Evolutionary conservation across 371 early-diverging fungal genomes (phyloP).

Genomic region (Mortierella polycephala): DNA sequence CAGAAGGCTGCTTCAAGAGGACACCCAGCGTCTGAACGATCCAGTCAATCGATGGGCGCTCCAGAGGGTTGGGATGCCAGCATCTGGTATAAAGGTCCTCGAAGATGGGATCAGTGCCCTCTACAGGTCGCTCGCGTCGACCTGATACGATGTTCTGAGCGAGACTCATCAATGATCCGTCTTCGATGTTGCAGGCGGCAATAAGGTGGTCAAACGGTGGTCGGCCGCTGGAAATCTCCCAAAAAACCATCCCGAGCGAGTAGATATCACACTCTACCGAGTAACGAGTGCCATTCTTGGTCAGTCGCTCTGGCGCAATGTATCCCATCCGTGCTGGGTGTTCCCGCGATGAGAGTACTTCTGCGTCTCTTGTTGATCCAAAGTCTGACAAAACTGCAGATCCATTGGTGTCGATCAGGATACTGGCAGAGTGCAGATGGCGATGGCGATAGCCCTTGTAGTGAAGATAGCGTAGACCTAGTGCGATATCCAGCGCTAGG

Average conservation of each 20-base stretch:
- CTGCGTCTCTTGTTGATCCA: slow-evolving; percentile 41
- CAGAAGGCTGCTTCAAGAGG: slow-evolving; percentile 46
- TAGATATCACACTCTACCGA: slow-evolving; percentile 51
- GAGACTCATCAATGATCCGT: slow-evolving; percentile 25
- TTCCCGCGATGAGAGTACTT: slow-evolving; percentile 50
- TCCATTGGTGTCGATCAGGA: slow-evolving; percentile 50
- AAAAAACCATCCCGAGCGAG: slow-evolving; percentile 51
- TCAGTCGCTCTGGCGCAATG: slow-evolving; percentile 49
- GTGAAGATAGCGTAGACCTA: slow-evolving; percentile 45
- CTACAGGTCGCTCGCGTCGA: slow-evolving; percentile 38
- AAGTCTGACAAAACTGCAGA: slow-evolving; percentile 49
- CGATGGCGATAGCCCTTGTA: slow-evolving; percentile 53
- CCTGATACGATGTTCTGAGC: slow-evolving; percentile 47
- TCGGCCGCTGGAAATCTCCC: slow-evolving; percentile 51
- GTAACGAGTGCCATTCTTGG: slow-evolving; percentile 48
- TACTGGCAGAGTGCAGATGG: slow-evolving; percentile 50
- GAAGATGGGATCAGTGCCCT: slow-evolving; percentile 43
- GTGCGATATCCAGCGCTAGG: slow-evolving; percentile 45
- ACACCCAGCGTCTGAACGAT: slow-evolving; percentile 43
- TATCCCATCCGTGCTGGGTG: slow-evolving; percentile 47
- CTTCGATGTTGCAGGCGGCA: slow-evolving; percentile 17
- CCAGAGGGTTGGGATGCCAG: slow-evolving; percentile 43
- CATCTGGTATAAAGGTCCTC: slow-evolving; percentile 54
- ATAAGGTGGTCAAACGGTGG: slow-evolving; percentile 47
- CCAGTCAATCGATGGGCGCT: slow-evolving; percentile 51